A percentile compares a stretch with the other conserved stretches of the same genome.
These are phyloP conservation scores for Anthoceros angustus DNA, from an alignment of 225 moss, liverwort and hornwort genomes.

Conservation along the genomic window DNA sequence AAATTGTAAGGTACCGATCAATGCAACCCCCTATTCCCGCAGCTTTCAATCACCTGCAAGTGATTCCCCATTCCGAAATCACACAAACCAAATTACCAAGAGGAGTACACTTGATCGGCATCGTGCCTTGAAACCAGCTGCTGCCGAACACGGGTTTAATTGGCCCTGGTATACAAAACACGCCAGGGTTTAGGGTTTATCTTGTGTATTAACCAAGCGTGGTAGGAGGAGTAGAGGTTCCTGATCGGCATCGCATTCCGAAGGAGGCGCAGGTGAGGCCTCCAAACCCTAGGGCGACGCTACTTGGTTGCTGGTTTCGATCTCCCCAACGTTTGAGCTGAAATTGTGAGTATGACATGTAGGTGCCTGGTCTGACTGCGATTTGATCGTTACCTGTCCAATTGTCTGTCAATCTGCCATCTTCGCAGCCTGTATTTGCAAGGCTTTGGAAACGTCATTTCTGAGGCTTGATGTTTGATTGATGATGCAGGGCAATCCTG, in stretches of 20 bases:
- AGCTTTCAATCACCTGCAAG: not conserved
- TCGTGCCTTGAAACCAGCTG: not conserved
- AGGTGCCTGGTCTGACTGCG: not conserved
- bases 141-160: not conserved
- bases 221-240: not conserved
- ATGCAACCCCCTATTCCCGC: not conserved
- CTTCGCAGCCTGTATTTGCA: no score
- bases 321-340: not conserved
- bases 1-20: not conserved
- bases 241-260: not conserved
- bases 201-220: not conserved
- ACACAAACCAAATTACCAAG: not conserved
- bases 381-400: not conserved
- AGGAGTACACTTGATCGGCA: not conserved
- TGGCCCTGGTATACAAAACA: not conserved
- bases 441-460: no score
- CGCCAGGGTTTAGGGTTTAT: slow-evolving; percentile 4
- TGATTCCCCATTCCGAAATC: not conserved
- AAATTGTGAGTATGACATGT: not conserved
- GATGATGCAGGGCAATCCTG: no score
- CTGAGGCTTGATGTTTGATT: no score
- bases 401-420: no score
- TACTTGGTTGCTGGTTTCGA: not conserved
- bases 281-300: not conserved
- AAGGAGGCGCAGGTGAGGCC: not conserved